Conservation (phyloP, 768 basidiomycete genomes). For the Piloderma croceum region DNA sequence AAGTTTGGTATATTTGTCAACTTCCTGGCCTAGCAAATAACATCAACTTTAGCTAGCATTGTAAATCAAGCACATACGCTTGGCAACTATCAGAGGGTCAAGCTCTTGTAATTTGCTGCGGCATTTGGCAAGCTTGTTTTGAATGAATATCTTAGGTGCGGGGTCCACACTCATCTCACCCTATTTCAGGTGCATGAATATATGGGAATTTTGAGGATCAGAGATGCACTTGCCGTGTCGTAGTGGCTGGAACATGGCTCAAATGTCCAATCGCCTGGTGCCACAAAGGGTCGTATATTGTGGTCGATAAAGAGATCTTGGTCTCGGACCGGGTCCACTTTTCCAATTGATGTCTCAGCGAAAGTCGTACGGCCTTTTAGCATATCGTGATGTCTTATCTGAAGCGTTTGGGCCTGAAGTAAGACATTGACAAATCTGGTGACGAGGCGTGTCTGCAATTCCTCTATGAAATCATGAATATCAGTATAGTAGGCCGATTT, state of each 20-base stretch:
- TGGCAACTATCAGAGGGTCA: conserved; percentile 47
- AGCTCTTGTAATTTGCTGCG: conserved; percentile 62
- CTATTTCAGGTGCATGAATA: conserved; percentile 29
- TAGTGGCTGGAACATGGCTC: conserved; percentile 73
- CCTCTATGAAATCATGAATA: conserved; percentile 40
- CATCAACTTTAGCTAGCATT: background rate
- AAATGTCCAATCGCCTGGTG: conserved; percentile 65
- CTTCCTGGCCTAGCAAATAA: conserved; percentile 43
- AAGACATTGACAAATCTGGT: conserved; percentile 50
- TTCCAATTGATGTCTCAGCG: conserved; percentile 43
- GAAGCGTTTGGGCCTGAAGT: conserved; percentile 53
- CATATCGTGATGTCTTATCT: conserved; percentile 51
- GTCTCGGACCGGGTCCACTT: conserved; percentile 54
- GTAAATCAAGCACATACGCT: conserved; percentile 41
- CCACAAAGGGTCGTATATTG: conserved; percentile 60
- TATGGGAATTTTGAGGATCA: conserved; percentile 1
- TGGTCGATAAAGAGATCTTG: conserved; percentile 68
- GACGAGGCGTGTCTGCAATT: conserved; percentile 61
- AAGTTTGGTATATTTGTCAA: conserved; percentile 42
- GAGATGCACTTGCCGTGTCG: conserved; percentile 52
- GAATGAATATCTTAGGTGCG: conserved; percentile 70
- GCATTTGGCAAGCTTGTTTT: conserved; percentile 66
- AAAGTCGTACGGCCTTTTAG: conserved; percentile 46
- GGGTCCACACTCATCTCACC: conserved; percentile 58
- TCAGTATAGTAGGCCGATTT: background rate